Conservation (phyloP, 768 basidiomycete species). For the Phylloporus scabripes region DNA sequence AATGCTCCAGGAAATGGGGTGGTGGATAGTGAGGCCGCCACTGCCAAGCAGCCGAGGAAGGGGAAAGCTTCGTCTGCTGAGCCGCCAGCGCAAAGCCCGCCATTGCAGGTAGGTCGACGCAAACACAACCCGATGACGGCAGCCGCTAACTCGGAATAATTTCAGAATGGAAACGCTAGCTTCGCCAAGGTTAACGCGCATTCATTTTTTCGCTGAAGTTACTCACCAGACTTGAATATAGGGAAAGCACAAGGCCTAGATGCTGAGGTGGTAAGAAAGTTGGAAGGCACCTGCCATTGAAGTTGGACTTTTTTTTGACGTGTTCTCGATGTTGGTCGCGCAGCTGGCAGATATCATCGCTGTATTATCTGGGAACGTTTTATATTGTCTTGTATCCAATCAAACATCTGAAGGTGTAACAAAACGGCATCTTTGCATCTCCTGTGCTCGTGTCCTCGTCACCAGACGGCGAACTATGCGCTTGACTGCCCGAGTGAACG, state of each 20-base stretch:
- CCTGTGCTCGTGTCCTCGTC: background rate
- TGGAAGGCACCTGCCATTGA: background rate
- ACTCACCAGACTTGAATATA: constrained; percentile 2
- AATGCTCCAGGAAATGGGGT: background rate
- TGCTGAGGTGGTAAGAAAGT: background rate
- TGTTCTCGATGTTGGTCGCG: background rate
- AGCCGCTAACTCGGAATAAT: background rate
- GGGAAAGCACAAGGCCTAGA: background rate
- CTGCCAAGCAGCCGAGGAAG: background rate
- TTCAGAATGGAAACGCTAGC: background rate
- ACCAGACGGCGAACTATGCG: no score
- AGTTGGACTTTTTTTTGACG: background rate
- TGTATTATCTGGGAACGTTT: no score
- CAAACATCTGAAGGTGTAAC: background rate
- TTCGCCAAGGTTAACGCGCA: no score
- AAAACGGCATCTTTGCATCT: background rate
- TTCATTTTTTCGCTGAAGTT: background rate
- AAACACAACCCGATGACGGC: background rate
- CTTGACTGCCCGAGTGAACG: no score
- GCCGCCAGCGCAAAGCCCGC: background rate
- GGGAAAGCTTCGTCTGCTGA: no score
- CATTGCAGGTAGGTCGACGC: constrained; percentile 2
- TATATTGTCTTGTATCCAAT: background rate
- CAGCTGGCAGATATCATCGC: background rate
- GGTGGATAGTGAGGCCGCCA: background rate